Base-by-base conservation (phyloP, 257 asterid species). In the Buddleja alternifolia region DNA sequence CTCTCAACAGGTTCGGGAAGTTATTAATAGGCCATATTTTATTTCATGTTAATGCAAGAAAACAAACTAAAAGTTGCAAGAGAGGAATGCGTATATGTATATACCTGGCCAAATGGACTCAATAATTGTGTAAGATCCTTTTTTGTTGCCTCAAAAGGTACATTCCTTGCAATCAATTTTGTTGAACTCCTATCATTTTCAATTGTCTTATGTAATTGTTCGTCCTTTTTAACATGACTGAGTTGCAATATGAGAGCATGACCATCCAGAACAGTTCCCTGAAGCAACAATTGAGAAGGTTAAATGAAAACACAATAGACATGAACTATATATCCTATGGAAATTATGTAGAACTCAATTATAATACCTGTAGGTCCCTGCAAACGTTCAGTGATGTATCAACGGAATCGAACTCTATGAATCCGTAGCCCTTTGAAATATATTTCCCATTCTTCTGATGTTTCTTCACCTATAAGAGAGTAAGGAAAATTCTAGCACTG, bases 101-200 rank as follows among this genome's bases (percentile, higher is more conserved):
- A 45, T 78, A 90, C 99, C 97, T 91, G 97, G 70, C 99, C 99
- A 48, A 85, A 94, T 39, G 96, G 93, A 74, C 85, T 80, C 77
- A 90, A 88, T 42, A 91, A 68, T 63, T 91, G 95, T 71, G 89
- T 84, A 11, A 94, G 95, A 67, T 94, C 99, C 81, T 94, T 91
- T 76, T 84, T 91, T 10, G 99, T 94, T 17, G 96, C 97, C 91
- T 94, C 93, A 51, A 94, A 94, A 73, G 97, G 97, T 59, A 94
- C 96, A 75, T 94, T 94, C 74, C 95, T 86, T 23, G 88, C 84
- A 12, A 94, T 92, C 83, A 94, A 75, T 84, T 94, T 94, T 20
- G 97, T 94, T 44, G 96, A 89, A 81, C 97, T 90, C 67, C 34
- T 72, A 54, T 82, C 96, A 48, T 65, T 82, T 70, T 72, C 90